Conservation (phyloP, 768 basidiomycete species). For the Hericium alpestre region DNA sequence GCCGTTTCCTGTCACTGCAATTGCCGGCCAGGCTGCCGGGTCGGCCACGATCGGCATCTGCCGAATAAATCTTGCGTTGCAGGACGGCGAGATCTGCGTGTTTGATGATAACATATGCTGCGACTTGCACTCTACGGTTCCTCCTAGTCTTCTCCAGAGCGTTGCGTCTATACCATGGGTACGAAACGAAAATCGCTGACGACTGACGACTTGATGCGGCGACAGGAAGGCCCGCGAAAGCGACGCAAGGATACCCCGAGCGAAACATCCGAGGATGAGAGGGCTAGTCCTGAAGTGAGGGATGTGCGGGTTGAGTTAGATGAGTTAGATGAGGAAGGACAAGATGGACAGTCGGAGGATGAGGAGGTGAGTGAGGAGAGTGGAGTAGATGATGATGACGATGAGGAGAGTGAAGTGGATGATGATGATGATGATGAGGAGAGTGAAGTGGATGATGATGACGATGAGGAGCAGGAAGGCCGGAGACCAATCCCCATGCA, state of each 20-base stretch:
- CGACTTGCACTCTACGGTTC: too few species aligned
- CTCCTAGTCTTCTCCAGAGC: neutral
- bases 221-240: slow-evolving; percentile 20
- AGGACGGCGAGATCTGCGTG: too few species aligned
- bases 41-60: too few species aligned
- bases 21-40: too few species aligned
- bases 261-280: slow-evolving; percentile 1
- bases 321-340: slow-evolving; percentile 2
- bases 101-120: too few species aligned
- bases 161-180: slow-evolving; percentile 11
- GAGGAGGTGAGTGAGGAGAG: slow-evolving; percentile 9
- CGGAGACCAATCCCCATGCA: neutral
- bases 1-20: too few species aligned
- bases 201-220: slow-evolving; percentile 26
- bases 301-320: too few species aligned
- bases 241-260: slow-evolving; percentile 9
- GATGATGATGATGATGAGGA: slow-evolving; percentile 9
- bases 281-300: too few species aligned
- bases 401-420: slow-evolving; percentile 2
- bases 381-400: slow-evolving; percentile 11
- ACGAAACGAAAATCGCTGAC: slow-evolving; percentile 22
- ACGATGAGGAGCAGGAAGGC: neutral
- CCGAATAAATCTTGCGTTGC: too few species aligned
- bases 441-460: slow-evolving; percentile 2
- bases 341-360: neutral